Percentiles rank a stretch among this genome's conserved stretches.
These are phyloP conservation scores for Lactarius psammicola DNA, from an alignment of 768 basidiomycete species.

Conservation along the genomic window DNA sequence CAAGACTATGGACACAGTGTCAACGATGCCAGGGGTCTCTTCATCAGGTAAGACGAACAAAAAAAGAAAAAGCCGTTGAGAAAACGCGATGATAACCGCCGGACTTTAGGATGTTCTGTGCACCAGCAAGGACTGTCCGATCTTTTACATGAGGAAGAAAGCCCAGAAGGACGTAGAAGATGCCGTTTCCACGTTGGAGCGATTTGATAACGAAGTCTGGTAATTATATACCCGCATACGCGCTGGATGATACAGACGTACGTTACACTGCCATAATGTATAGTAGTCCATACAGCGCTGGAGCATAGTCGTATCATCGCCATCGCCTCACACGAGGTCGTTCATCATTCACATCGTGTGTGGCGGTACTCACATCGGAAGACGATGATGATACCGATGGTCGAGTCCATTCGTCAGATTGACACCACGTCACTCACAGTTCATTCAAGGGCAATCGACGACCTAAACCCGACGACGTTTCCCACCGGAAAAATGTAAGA, in stretches of 20 bases:
- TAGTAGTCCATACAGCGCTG: constrained; percentile 26
- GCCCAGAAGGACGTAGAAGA: constrained; percentile 98
- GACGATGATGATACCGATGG: not conserved
- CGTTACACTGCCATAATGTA: constrained; percentile 16
- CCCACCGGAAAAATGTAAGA: not conserved
- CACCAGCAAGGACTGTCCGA: constrained; percentile 96
- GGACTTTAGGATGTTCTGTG: constrained; percentile 84
- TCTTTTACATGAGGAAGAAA: constrained; percentile 98
- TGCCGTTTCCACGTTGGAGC: constrained; percentile 68
- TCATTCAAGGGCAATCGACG: not conserved
- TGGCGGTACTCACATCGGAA: not conserved
- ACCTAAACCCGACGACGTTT: not conserved
- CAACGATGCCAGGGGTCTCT: constrained; percentile 98
- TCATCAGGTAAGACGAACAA: constrained; percentile 63
- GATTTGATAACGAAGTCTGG: constrained; percentile 81
- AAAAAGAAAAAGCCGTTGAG: not conserved
- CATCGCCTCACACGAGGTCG: not conserved
- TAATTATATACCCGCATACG: constrained; percentile 34
- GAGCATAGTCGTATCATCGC: constrained; percentile 2
- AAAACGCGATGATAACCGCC: constrained; percentile 26
- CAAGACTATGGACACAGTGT: constrained; percentile 97
- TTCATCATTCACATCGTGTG: not conserved
- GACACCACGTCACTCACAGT: not conserved
- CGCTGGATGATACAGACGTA: not conserved
- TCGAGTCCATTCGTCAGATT: not conserved